Evolutionary conservation across 768 basidiomycete species (phyloP), one percentile per base, ranked within the genome.

Genomic region (Panaeolus papilionaceus): DNA sequence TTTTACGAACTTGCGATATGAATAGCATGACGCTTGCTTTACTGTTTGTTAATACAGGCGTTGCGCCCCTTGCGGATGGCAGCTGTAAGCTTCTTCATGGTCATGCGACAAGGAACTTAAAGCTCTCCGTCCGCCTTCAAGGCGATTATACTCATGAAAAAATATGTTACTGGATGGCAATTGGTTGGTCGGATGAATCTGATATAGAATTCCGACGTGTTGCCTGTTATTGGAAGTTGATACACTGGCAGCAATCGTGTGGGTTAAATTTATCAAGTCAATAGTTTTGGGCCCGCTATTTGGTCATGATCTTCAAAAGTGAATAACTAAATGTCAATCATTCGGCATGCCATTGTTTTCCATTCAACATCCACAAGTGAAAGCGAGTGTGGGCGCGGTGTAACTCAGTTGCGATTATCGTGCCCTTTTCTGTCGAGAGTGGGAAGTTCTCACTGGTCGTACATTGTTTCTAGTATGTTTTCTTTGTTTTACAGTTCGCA

Each of bases 41-140:
- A n/a, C 28, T 58, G 47, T 51, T 58, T 58, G 54, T 4, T 58
- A 33, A 33, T 33, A n/a, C 28, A 58, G 54, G 54, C 28, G 54
- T 16, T 58, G 14, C 33, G 28, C 47, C 3, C 6, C 23, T 4
- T 4, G 47, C 47, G 47, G 47, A 23, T 37, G 40, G 26, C 14
- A 28, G 18, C n/a, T 33, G 28, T 33, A 33, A 4, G 20, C 54
- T 58, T 4, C 4, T 28, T 33, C 14, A 28, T 33, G 26, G 14
- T 23, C 54, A 58, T 37, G 54, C 9, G 54, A 16, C 54, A 28
- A 37, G 54, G 54, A 33, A 16, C 28, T 58, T 58, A 2, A 28
- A 12, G 26, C 54, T 3, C 33, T 58, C 28, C 54, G 33, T 37
- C 26, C 54, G 10, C 28, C 37, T n/a, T 33, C 11, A 58, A 37